Percentiles rank a stretch among this genome's conserved stretches.
Evolutionary conservation across 192 early-diverging fungal species (phyloP).

Genomic region (Thoreauomyces humboldtii): DNA sequence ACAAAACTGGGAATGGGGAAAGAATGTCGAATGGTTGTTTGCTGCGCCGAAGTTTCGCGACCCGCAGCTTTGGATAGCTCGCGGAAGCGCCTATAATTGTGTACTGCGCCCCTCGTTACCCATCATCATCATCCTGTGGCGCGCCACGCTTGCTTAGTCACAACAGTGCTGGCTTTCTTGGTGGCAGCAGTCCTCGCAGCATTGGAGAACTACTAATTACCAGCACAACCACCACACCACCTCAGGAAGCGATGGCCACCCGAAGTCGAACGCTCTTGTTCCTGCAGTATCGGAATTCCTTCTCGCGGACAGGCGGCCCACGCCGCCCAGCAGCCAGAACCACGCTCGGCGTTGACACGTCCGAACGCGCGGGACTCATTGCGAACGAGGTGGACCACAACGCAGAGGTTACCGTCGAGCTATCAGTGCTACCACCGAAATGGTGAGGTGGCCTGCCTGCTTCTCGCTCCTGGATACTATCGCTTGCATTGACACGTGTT

Average conservation of each 20-base stretch:
- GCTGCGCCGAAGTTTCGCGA: too few species aligned
- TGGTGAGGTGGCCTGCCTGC: too few species aligned
- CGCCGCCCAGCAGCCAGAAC: slow-evolving; percentile 37
- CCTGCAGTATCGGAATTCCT: slow-evolving; percentile 89
- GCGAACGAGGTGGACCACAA: slow-evolving; percentile 62
- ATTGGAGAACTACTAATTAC: too few species aligned
- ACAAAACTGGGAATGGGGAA: too few species aligned
- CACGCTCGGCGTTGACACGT: slow-evolving; percentile 40
- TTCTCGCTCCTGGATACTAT: not conserved
- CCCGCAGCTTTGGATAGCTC: too few species aligned
- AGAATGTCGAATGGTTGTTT: too few species aligned
- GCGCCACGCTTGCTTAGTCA: too few species aligned
- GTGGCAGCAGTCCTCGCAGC: too few species aligned
- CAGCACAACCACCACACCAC: not conserved
- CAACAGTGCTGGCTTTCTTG: too few species aligned
- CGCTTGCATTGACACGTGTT: not conserved
- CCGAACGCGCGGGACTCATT: slow-evolving; percentile 47
- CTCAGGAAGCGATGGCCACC: slow-evolving; percentile 63
- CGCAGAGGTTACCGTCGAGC: slow-evolving; percentile 82
- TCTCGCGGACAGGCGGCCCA: slow-evolving; percentile 58
- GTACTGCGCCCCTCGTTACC: too few species aligned
- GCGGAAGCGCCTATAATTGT: too few species aligned
- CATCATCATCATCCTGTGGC: too few species aligned
- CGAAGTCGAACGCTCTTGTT: slow-evolving; percentile 89
- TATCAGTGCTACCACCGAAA: slow-evolving; percentile 85